Base-by-base conservation (phyloP, 31 red algal species). In the Odonthalia washingtoniensis region DNA sequence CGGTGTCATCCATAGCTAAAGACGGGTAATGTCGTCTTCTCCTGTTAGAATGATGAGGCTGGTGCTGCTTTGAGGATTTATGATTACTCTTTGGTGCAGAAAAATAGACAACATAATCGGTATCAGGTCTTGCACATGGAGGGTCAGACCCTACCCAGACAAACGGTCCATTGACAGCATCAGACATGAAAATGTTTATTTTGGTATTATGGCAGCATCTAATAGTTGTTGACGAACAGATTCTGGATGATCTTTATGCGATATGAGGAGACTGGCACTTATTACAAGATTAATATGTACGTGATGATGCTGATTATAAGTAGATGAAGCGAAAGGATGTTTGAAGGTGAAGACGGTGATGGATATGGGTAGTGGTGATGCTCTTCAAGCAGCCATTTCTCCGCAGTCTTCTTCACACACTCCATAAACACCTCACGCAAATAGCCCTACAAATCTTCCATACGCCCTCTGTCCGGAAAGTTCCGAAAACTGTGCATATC, bases 91-190 rank as follows among this genome's bases (percentile, higher is more conserved):
- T n/a, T n/a, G n/a, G n/a, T n/a, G n/a, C n/a, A n/a, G n/a, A n/a
- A n/a, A n/a, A n/a, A n/a, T n/a, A n/a, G n/a, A n/a, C n/a, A n/a
- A 40, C 41, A 72, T 70, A 40, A 34, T 76, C 57, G 45, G 57
- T 30, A 0, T 37, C 82, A 35, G 42, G 34, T 46, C 28, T 31
- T 40, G 89, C 17, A 1, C 45, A 43, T 9, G 77, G 75, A 39
- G 75, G 57, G n/a, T 72, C 73, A 42, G 72, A 43, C 45, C 94
- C 94, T 0, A 95, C 88, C 89, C 94, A 95, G 1, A 95, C 94
- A 70, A 91, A 87, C 9, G 94, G 94, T 5, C 81, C n/a, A 44
- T 84, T 39, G 41, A 70, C 70, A 35, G 85, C 78, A 30, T 78
- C 64, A 31, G 64, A 40, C 31, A 95, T 0, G 82, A 46, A 28